A percentile compares a stretch with the other conserved stretches of the same genome.
Conservation (phyloP, 2,329 filamentous ascomycete species). For the Paraphaeosphaeria sporulosa region DNA sequence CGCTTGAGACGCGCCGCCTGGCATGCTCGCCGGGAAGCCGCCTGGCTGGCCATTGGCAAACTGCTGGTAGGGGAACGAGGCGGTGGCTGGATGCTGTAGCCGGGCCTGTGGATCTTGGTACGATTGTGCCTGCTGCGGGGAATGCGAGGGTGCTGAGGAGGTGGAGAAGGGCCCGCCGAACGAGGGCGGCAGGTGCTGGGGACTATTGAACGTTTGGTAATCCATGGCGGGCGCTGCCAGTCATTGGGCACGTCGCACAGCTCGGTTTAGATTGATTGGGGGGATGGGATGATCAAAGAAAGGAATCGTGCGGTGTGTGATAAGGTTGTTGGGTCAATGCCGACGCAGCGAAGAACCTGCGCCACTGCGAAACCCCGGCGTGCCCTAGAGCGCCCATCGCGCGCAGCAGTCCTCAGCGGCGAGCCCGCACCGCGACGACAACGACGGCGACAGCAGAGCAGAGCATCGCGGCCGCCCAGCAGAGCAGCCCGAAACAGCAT, state of each 20-base stretch:
- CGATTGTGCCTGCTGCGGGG: conserved; percentile 42
- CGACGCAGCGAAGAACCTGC: conserved; percentile 11
- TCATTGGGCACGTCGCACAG: conserved; percentile 51
- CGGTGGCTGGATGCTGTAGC: conserved; percentile 40
- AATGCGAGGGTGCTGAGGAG: conserved; percentile 36
- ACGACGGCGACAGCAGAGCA: background rate
- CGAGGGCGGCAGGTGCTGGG: conserved; percentile 39
- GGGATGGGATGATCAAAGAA: conserved; percentile 38
- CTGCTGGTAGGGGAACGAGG: conserved; percentile 40
- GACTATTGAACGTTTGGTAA: conserved; percentile 48
- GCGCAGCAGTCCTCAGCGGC: background rate
- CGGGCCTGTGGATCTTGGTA: conserved; percentile 44
- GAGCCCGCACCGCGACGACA: background rate
- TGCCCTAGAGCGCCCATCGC: conserved; percentile 1
- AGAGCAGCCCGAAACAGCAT: background rate
- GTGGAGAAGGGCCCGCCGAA: conserved; percentile 43
- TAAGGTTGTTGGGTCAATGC: conserved; percentile 29
- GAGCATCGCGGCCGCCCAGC: background rate
- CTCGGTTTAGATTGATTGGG: conserved; percentile 49
- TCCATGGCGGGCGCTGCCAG: conserved; percentile 44
- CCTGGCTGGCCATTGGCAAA: conserved; percentile 44
- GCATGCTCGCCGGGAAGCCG: conserved; percentile 36
- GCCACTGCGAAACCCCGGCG: conserved; percentile 10
- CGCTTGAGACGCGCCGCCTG: conserved; percentile 25
- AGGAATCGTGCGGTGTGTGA: conserved; percentile 44